Evolutionary conservation across 192 early-diverging fungal species (phyloP), one percentile per base, ranked within the genome.

Genomic region (Backusella tuberculispora): DNA sequence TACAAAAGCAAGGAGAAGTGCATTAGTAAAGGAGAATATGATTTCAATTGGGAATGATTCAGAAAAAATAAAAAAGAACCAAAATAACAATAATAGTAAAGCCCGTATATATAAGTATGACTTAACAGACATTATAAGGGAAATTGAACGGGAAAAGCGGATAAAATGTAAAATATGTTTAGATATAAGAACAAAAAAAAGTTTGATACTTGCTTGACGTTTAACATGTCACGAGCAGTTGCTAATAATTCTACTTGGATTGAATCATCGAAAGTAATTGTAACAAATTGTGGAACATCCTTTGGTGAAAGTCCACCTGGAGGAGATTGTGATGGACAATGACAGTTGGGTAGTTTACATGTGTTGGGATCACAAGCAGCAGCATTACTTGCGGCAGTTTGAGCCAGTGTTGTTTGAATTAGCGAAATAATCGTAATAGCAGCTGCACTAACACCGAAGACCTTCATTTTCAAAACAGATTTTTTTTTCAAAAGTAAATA

Each of bases 191-290:
- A 1, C 5, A 42, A 69, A 42, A 42, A 0, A 6, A 17, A 56
- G 34, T 41, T 44, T 40, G 17, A 63, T 48, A 76, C 78, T 79
- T 83, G 74, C 81, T 83, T 79, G 74, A 78, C 77, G 19, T 75
- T 74, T 26, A 83, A 67, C 44, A 83, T 41, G 12, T 83, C 71
- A 21, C 69, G 29, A 47, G 77, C 81, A n/a, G 81, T 83, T 40
- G 66, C 44, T n/a, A 78, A 64, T 10, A 83, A 48, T 14, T 66
- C 50, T 5, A 69, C 56, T 41, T 89, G 86, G 72, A 92, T 50
- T 6, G 90, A 83, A 78, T 92, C 91, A 66, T 92, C 91, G 78
- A 86, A 91, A 14, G 91, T 90, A 43, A 90, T 72, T 6, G 82
- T 82, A 63, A 88, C 78, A 77, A 90, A 90, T 69, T 90, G 88